Base-by-base conservation (phyloP, 1,284 basidiomycete species). In the Sanguinoderma infundibulare region DNA sequence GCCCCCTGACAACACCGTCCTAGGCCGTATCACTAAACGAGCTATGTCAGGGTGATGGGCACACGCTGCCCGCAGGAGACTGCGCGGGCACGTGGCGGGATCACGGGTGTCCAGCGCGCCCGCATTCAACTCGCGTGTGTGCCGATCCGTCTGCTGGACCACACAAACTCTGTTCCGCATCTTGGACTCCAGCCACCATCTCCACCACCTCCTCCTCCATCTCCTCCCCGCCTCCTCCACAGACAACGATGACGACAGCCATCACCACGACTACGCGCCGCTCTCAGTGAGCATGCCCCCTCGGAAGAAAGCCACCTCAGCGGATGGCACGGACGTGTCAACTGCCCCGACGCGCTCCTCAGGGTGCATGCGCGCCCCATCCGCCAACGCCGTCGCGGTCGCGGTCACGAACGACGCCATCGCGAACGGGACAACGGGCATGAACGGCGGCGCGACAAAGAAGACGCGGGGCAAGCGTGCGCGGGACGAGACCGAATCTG, bases 251-350 rank as follows among this genome's bases (percentile, higher is more conserved):
- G 30, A n/a, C 34, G 9, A 10, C 40, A 34, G 20, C 12, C 50
- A 3, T 36, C 20, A 17, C 35, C 17, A 10, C 22, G 12, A 9
- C 35, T 5, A 15, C 30, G 15, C 12, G n/a, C 17, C 40, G n/a
- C 55, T 32, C 52, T 30, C 1, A 12, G 2, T 40, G 17, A 36
- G 49, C 7, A 76, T 75, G 75, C 72, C 75, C 36, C 73, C 74
- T 10, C 63, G 74, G 46, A 77, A 74, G 71, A 77, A 75, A 64
- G 55, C 67, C 32, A 51, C 65, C 12, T 34, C 66, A 12, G 46
- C 42, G 5, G 42, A 44, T 24, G 9, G 5, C 42, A 6, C 3
- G 3, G 24, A 24, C 42, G 42, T 24, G 1, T 3, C 60, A 1
- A 15, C 61, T 2, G 57, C 53, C 2, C 49, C 63, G 50, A 67